A percentile compares a stretch with the other conserved stretches of the same genome.
phyloP scores from a whole-genome alignment of 2,329 filamentous ascomycete genomes.

The Calonectria honghensis region DNA sequence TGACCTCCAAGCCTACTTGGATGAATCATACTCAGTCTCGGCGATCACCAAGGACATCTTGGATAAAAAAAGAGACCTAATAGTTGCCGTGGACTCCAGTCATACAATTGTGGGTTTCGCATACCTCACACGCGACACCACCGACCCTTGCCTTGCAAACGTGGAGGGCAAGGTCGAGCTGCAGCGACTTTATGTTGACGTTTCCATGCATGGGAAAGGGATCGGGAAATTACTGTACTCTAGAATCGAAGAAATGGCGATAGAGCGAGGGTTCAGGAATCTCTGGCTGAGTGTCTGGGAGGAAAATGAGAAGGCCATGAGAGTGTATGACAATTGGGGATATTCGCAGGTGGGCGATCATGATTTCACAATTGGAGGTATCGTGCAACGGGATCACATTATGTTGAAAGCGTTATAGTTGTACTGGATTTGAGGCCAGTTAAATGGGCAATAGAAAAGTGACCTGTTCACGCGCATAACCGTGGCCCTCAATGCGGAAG shows the following conservation, averaged over 20 bases:
- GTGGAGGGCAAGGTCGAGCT: constrained; percentile 61
- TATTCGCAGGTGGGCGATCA: constrained; percentile 63
- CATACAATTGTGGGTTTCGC: constrained; percentile 62
- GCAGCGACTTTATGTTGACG: constrained; percentile 65
- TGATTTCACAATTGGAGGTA: constrained; percentile 63
- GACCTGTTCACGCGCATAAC: too few relatives aligned
- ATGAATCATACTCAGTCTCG: constrained; percentile 60
- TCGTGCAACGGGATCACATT: constrained; percentile 65
- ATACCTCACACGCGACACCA: constrained; percentile 60
- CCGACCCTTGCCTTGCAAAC: constrained; percentile 61
- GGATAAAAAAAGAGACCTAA: constrained; percentile 52
- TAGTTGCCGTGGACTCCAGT: constrained; percentile 48
- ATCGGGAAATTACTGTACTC: constrained; percentile 60
- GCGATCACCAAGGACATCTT: constrained; percentile 54
- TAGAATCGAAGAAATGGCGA: constrained; percentile 58
- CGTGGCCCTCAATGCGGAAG: too few relatives aligned
- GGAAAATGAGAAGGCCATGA: constrained; percentile 63
- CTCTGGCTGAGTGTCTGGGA: constrained; percentile 71
- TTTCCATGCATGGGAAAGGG: constrained; percentile 60
- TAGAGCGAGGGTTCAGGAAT: constrained; percentile 59
- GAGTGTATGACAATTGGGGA: constrained; percentile 64
- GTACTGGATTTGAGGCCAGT: not conserved
- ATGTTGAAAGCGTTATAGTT: constrained; percentile 57
- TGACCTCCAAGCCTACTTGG: constrained; percentile 62
- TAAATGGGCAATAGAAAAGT: too few relatives aligned